A percentile compares a stretch with the other conserved stretches of the same genome.
phyloP scores from a whole-genome alignment of 768 basidiomycete genomes.

The Rhodotorula babjevae region DNA sequence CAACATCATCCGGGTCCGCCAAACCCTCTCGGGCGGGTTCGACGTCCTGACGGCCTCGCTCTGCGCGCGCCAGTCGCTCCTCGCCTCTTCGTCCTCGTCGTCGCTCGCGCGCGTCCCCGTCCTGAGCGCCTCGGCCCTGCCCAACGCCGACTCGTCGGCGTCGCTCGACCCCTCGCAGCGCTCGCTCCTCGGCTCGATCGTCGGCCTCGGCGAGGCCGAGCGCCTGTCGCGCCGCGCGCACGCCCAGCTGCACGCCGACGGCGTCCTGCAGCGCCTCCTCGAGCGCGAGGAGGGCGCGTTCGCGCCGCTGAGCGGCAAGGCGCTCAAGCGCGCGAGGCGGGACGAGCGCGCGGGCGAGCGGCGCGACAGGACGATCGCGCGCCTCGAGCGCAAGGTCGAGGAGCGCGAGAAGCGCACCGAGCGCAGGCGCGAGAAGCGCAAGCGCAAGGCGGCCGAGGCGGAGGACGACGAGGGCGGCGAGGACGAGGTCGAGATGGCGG shows the following conservation, averaged over 20 bases:
- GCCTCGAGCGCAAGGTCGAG: slow-evolving; percentile 23
- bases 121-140: slow-evolving; percentile 5
- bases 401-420: slow-evolving; percentile 17
- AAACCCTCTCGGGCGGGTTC: slow-evolving; percentile 72
- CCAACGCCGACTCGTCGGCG: slow-evolving; percentile 32
- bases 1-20: slow-evolving; percentile 72
- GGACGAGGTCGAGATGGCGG: not conserved
- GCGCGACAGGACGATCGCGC: slow-evolving; percentile 29
- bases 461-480: not conserved
- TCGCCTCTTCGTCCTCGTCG: slow-evolving; percentile 41
- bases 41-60: slow-evolving; percentile 66
- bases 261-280: slow-evolving; percentile 22
- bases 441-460: not conserved
- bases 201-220: slow-evolving; percentile 33
- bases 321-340: slow-evolving; percentile 6
- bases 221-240: slow-evolving; percentile 12
- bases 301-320: slow-evolving; percentile 12
- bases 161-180: not conserved
- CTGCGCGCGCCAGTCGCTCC: slow-evolving; percentile 46
- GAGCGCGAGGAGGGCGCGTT: not conserved
- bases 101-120: not conserved
- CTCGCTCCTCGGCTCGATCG: slow-evolving; percentile 28
- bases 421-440: slow-evolving; percentile 20
- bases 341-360: slow-evolving; percentile 20
- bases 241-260: slow-evolving; percentile 6